Conservation (phyloP, 2,329 filamentous ascomycete species). For the Trichoderma hamatum region DNA sequence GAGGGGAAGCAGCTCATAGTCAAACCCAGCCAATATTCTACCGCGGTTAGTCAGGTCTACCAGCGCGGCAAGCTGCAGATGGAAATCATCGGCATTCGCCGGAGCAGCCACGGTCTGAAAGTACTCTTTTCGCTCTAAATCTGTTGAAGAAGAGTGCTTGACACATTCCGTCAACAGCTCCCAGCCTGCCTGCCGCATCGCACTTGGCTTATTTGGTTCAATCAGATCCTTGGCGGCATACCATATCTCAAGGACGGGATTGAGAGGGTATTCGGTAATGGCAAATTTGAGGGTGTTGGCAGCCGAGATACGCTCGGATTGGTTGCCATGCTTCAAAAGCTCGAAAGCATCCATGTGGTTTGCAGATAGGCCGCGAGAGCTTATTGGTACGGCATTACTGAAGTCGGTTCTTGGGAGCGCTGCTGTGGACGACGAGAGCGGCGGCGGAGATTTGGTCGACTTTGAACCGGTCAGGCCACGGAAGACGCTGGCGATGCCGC, state of each 20-base stretch:
- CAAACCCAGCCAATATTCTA: conserved; percentile 66
- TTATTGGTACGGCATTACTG: conserved; percentile 46
- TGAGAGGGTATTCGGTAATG: conserved; percentile 62
- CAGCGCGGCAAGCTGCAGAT: conserved; percentile 66
- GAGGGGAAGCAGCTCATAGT: conserved; percentile 67
- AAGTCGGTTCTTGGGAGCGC: conserved; percentile 50
- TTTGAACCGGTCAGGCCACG: conserved; percentile 63
- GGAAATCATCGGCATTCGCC: conserved; percentile 64
- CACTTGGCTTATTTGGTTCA: conserved; percentile 55
- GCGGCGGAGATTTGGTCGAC: conserved; percentile 54
- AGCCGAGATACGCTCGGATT: conserved; percentile 59
- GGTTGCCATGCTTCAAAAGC: conserved; percentile 55
- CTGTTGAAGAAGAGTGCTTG: conserved; percentile 63
- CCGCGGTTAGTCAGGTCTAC: conserved; percentile 64
- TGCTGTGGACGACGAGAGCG: conserved; percentile 45
- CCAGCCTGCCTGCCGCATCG: conserved; percentile 64
- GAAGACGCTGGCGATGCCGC: conserved; percentile 65
- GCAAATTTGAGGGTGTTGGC: conserved; percentile 60
- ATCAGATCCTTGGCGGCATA: conserved; percentile 68
- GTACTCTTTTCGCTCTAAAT: conserved; percentile 67
- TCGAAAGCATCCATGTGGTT: conserved; percentile 59
- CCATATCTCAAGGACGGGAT: conserved; percentile 65
- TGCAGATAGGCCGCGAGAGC: conserved; percentile 50
- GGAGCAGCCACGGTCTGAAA: conserved; percentile 63
- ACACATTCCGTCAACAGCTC: conserved; percentile 67